phyloP scores from a whole-genome alignment of 495 filamentous ascomycete species.

The Penicillium arizonense region DNA sequence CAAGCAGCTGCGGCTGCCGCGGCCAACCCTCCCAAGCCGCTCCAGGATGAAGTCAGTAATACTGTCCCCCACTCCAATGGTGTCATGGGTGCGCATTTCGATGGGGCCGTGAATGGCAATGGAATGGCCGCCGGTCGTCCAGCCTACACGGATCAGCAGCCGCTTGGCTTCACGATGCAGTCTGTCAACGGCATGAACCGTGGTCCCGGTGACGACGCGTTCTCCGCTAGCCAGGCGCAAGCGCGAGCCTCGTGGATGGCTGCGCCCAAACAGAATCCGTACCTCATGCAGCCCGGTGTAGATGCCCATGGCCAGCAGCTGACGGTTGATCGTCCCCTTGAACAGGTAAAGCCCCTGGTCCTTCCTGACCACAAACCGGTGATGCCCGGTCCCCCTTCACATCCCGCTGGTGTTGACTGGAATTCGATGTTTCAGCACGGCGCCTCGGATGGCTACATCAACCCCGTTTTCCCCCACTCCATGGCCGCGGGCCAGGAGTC shows the following conservation, averaged over 20 bases:
- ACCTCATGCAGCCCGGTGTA: constrained; percentile 43
- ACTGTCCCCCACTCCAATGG: constrained; percentile 43
- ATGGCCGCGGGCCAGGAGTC: constrained; percentile 47
- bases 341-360: constrained; percentile 50
- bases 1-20: constrained; percentile 45
- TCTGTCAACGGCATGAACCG: constrained; percentile 48
- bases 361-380: constrained; percentile 43
- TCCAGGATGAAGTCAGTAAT: constrained; percentile 51
- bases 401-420: constrained; percentile 60
- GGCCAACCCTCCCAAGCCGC: constrained; percentile 52
- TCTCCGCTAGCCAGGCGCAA: constrained; percentile 35
- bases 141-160: constrained; percentile 44
- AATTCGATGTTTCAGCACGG: constrained; percentile 70
- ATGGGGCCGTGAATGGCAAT: constrained; percentile 46
- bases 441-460: constrained; percentile 59
- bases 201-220: constrained; percentile 41
- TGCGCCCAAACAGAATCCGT: constrained; percentile 49
- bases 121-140: constrained; percentile 40
- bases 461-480: constrained; percentile 56
- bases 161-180: constrained; percentile 45
- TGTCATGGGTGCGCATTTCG: constrained; percentile 44
- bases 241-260: constrained; percentile 46
- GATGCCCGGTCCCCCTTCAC: constrained; percentile 42
- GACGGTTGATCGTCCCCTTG: constrained; percentile 49
- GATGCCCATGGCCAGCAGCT: constrained; percentile 44